These are phyloP conservation scores for Fraxinus baroniana DNA, from an alignment of 305 asterid species.

Conservation along the genomic window DNA sequence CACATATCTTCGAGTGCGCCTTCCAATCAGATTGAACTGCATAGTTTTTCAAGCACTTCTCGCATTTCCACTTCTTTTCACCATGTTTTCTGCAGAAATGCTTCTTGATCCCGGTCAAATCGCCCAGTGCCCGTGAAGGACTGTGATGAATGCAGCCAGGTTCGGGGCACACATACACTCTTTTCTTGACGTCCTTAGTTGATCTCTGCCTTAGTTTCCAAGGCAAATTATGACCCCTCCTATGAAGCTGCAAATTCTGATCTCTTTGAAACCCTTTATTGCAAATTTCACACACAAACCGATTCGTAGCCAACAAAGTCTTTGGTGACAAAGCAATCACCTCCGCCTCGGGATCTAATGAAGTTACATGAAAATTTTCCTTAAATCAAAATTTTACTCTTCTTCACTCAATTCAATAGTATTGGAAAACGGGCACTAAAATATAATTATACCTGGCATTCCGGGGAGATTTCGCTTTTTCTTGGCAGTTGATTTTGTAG, in stretches of 20 bases:
- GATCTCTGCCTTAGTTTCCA: constrained; percentile 68
- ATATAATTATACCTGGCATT: constrained; percentile 54
- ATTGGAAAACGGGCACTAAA: background rate
- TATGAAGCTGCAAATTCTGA: constrained; percentile 64
- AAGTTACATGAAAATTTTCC: background rate
- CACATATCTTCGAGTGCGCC: constrained; percentile 76
- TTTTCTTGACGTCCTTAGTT: constrained; percentile 46
- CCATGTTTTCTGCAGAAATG: constrained; percentile 76
- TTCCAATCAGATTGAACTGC: constrained; percentile 78
- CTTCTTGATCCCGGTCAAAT: constrained; percentile 73
- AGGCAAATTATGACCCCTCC: constrained; percentile 67
- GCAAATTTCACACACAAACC: constrained; percentile 64
- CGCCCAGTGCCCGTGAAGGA: constrained; percentile 68
- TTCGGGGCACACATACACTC: constrained; percentile 72
- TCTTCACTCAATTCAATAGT: background rate
- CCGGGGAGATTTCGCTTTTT: constrained; percentile 83
- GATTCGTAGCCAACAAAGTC: constrained; percentile 48
- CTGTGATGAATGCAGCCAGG: constrained; percentile 60
- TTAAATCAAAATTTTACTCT: background rate
- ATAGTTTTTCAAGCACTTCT: constrained; percentile 59
- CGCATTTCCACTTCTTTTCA: constrained; percentile 74
- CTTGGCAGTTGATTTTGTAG: constrained; percentile 41
- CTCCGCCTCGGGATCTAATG: constrained; percentile 67
- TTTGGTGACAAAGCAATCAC: constrained; percentile 60
- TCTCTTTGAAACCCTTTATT: constrained; percentile 64